Evolutionary conservation across 805 yeast species (phyloP).

Genomic region (Wickerhamiella qilinensis): DNA sequence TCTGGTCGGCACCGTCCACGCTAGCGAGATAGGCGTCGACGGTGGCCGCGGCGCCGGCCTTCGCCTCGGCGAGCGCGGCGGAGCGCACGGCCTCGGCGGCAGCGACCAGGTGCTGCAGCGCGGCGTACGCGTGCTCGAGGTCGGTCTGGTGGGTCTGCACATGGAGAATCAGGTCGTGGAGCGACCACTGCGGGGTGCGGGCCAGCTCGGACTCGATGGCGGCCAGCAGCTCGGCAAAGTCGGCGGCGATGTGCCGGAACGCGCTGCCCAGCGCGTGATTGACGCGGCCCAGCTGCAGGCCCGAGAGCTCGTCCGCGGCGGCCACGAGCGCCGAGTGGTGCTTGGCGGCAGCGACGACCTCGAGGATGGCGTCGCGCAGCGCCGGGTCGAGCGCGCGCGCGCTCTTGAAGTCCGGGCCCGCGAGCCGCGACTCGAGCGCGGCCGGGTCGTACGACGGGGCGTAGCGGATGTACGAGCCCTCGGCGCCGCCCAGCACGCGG

Average conservation of each 20-base stretch:
- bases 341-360: constrained; percentile 46
- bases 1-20: constrained; percentile 24
- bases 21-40: constrained; percentile 22
- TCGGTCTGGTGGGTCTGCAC: constrained; percentile 25
- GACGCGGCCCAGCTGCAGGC: constrained; percentile 45
- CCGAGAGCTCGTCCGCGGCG: constrained; percentile 46
- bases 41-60: constrained; percentile 27
- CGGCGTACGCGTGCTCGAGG: constrained; percentile 41
- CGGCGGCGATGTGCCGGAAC: constrained; percentile 31
- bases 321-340: constrained; percentile 39
- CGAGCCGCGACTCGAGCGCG: constrained; percentile 27
- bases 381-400: constrained; percentile 60
- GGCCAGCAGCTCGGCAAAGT: constrained; percentile 17
- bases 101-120: constrained; percentile 30
- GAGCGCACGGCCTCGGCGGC: constrained; percentile 4
- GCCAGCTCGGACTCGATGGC: constrained; percentile 39
- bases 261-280: constrained; percentile 57
- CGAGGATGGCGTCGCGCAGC: constrained; percentile 50
- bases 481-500: constrained; percentile 40
- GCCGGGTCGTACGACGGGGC: constrained; percentile 42
- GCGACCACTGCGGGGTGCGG: constrained; percentile 34
- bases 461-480: constrained; percentile 63
- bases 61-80: constrained; percentile 2
- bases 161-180: constrained; percentile 42
- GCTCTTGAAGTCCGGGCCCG: constrained; percentile 63